Evolutionary conservation across 495 filamentous ascomycete species (phyloP).

Genomic region (Cairneyella variabilis): DNA sequence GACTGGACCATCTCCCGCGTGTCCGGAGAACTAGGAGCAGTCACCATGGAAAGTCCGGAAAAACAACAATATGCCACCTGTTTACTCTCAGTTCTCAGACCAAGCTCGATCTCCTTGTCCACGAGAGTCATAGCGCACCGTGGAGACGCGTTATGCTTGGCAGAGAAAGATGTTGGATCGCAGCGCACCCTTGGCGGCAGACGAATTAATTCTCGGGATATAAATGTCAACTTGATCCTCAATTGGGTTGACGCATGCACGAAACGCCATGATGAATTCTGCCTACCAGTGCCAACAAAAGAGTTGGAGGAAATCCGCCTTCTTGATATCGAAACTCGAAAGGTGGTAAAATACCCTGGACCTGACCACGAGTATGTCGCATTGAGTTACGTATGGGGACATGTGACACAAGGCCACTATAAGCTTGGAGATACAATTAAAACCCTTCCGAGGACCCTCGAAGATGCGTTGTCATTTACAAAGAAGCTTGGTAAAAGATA

Average conservation of each 20-base stretch:
- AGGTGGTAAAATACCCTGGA: slow-evolving; percentile 3
- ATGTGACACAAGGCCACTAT: not conserved
- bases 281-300: not conserved
- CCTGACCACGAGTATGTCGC: slow-evolving; percentile 6
- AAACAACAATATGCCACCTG: not conserved
- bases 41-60: slow-evolving; percentile 3
- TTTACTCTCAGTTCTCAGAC: not conserved
- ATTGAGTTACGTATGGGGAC: slow-evolving; percentile 25
- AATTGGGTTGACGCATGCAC: slow-evolving; percentile 5
- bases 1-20: slow-evolving; percentile 8
- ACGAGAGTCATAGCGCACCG: not conserved
- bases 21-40: slow-evolving; percentile 1
- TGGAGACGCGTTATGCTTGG: slow-evolving; percentile 6
- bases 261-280: not conserved
- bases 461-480: slow-evolving; percentile 17
- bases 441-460: slow-evolving; percentile 18
- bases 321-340: slow-evolving; percentile 4
- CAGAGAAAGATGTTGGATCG: not conserved
- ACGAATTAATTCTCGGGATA: not conserved
- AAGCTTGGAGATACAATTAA: slow-evolving; percentile 6
- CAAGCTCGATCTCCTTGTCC: not conserved
- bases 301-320: slow-evolving; percentile 7
- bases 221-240: slow-evolving; percentile 1
- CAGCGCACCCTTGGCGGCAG: not conserved
- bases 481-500: slow-evolving; percentile 16